A percentile compares a stretch with the other conserved stretches of the same genome.
phyloP scores from a whole-genome alignment of 257 asterid genomes.

The Striga asiatica region DNA sequence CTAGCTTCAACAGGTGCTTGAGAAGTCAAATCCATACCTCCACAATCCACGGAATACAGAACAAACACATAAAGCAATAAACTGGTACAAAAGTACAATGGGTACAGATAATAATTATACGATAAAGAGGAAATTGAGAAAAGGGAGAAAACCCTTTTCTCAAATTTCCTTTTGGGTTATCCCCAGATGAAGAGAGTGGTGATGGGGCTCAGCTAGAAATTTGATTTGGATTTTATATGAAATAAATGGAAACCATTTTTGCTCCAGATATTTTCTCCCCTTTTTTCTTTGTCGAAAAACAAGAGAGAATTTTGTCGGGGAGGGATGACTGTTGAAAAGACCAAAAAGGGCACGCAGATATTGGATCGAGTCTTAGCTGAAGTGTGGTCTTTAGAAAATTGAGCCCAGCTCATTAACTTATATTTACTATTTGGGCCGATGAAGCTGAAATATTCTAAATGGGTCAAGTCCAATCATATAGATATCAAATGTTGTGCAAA shows the following conservation, averaged over 20 bases:
- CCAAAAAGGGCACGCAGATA: constrained; percentile 6
- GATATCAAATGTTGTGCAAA: too few species aligned
- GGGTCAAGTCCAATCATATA: too few species aligned
- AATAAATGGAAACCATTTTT: too few species aligned
- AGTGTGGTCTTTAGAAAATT: too few species aligned
- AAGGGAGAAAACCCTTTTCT: constrained; percentile 25
- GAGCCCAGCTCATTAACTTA: too few species aligned
- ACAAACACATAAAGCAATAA: not conserved
- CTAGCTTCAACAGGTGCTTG: constrained; percentile 15
- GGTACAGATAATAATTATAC: not conserved
- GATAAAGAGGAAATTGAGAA: constrained; percentile 21
- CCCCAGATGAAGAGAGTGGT: constrained; percentile 22
- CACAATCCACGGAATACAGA: not conserved
- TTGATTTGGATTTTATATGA: constrained; percentile 20
- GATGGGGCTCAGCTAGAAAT: not conserved
- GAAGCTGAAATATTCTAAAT: too few species aligned
- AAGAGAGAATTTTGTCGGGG: too few species aligned
- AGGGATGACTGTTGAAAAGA: too few species aligned
- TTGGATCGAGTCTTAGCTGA: too few species aligned
- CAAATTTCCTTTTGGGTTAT: constrained; percentile 13
- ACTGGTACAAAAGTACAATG: not conserved
- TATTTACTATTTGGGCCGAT: too few species aligned
- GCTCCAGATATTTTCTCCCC: not conserved
- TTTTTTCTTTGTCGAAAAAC: not conserved
- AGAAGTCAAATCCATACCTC: constrained; percentile 29